Base-by-base conservation (phyloP, 352 stramenopile species). In the Phytophthora hybrid region DNA sequence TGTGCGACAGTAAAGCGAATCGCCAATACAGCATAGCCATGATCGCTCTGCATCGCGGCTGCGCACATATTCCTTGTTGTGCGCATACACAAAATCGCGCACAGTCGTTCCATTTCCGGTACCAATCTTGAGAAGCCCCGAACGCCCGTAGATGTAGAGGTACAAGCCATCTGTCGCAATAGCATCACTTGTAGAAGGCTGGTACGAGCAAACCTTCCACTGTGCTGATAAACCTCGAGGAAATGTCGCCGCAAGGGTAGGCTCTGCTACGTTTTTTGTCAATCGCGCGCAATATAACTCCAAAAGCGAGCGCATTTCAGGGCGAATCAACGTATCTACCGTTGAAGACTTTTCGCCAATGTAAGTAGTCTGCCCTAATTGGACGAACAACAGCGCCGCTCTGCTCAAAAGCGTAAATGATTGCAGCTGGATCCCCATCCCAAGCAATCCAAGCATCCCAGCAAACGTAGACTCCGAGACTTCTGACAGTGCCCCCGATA, bases 1-100 rank as follows among this genome's bases (percentile, higher is more conserved):
- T 16, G 83, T 94, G 68, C 88, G 86, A 41, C 88, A 94, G 59
- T 93, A 94, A 10, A 94, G 68, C 18, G 74, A 79, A 26, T 79
- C 64, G 5, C 74, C 82, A 59, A 93, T 89, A n/a, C 80, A 84
- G 60, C 86, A 93, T 34, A 94, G 75, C 88, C 88, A 94, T n/a
- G 87, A 93, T 16, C 88, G 77, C 54, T 94, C 88, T 2, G 85
- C 83, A 59, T 94, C 85, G 29, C 80, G 76, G 26, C 71, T 85
- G 14, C 88, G 80, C 47, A 52, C 66, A 72, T 94, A 94, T 11
- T 62, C 59, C 23, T 77, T 83, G 64, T 93, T 93, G 46, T 89
- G 83, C 5, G 65, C 77, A 53, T 94, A 94, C 19, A 94, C 88
- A 23, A 83, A 91, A 66, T 93, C 87, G 31, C 85, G 85, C 29